Conservation (phyloP, 495 filamentous ascomycete genomes). For the Durotheca rogersii region DNA sequence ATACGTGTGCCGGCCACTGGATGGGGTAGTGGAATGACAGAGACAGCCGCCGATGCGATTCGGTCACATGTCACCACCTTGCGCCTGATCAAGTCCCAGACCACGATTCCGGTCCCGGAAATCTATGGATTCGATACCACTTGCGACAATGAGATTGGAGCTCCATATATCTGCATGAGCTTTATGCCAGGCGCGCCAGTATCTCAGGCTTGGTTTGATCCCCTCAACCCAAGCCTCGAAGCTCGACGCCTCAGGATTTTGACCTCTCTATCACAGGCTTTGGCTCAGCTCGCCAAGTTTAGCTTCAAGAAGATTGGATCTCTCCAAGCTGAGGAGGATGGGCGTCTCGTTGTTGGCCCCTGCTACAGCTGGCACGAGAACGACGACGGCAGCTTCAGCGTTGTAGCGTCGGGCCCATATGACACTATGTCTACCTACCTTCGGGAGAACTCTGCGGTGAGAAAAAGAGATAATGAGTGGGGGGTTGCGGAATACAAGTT, state of each 20-base stretch:
- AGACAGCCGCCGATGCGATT: slow-evolving; percentile 24
- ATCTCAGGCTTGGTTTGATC: slow-evolving; percentile 9
- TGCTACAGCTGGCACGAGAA: slow-evolving; percentile 1
- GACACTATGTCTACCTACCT: slow-evolving; percentile 7
- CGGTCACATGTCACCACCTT: slow-evolving; percentile 32
- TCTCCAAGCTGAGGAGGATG: background rate
- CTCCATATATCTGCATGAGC: slow-evolving; percentile 34
- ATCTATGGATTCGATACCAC: slow-evolving; percentile 29
- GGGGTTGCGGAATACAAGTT: background rate
- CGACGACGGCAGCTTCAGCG: background rate
- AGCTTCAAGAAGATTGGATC: slow-evolving; percentile 16
- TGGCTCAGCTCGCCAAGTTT: slow-evolving; percentile 12
- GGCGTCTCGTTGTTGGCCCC: background rate
- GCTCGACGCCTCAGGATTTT: slow-evolving; percentile 10
- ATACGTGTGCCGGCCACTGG: slow-evolving; percentile 28
- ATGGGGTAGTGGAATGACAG: slow-evolving; percentile 20
- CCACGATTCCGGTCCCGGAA: slow-evolving; percentile 29
- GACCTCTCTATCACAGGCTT: slow-evolving; percentile 4
- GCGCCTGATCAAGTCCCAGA: slow-evolving; percentile 24
- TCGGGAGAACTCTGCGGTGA: background rate
- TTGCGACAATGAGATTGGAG: slow-evolving; percentile 21
- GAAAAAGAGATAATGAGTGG: background rate
- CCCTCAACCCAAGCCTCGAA: background rate
- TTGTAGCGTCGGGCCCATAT: slow-evolving; percentile 16
- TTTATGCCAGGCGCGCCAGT: slow-evolving; percentile 18